These are phyloP conservation scores for Graphilbum ipis-grandicollis DNA, from an alignment of 2,329 filamentous ascomycete species.

Conservation along the genomic window DNA sequence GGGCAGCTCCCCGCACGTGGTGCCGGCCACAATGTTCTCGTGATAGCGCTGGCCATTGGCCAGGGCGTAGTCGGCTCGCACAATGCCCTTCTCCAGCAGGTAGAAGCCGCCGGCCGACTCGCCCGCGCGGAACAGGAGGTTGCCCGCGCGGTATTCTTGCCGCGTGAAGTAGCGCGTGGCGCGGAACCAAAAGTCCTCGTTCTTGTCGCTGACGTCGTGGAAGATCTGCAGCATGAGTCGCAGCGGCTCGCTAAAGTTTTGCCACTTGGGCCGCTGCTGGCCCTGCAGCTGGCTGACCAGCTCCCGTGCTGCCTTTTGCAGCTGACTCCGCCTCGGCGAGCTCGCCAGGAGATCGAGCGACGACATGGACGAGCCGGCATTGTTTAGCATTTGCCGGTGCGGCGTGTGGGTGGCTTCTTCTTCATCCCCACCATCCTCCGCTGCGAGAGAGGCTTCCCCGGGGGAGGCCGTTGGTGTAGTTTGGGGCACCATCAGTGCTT, in stretches of 20 bases:
- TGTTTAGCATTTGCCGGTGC: slow-evolving; percentile 28
- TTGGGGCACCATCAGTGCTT: slow-evolving; percentile 10
- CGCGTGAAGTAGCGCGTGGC: slow-evolving; percentile 59
- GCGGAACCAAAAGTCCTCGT: slow-evolving; percentile 91
- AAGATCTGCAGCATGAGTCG: slow-evolving; percentile 92
- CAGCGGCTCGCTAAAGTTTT: slow-evolving; percentile 75
- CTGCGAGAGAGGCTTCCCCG: neutral
- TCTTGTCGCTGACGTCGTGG: slow-evolving; percentile 65
- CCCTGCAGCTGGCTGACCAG: slow-evolving; percentile 53
- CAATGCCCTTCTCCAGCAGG: slow-evolving; percentile 72
- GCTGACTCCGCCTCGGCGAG: slow-evolving; percentile 64
- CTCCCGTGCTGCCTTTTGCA: slow-evolving; percentile 61
- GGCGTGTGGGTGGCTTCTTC: neutral
- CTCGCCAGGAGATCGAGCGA: slow-evolving; percentile 36
- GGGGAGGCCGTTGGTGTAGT: neutral
- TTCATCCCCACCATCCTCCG: neutral
- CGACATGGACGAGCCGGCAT: slow-evolving; percentile 14
- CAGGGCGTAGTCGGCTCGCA: slow-evolving; percentile 78
- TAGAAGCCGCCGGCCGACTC: slow-evolving; percentile 74
- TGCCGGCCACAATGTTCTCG: slow-evolving; percentile 85
- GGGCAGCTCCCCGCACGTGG: slow-evolving; percentile 86
- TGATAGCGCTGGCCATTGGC: slow-evolving; percentile 68
- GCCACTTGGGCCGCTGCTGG: slow-evolving; percentile 51
- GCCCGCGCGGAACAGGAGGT: slow-evolving; percentile 60
- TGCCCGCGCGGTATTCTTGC: slow-evolving; percentile 49